Conservation (phyloP, 2,329 filamentous ascomycete species). For the Monosporascus sp. region DNA sequence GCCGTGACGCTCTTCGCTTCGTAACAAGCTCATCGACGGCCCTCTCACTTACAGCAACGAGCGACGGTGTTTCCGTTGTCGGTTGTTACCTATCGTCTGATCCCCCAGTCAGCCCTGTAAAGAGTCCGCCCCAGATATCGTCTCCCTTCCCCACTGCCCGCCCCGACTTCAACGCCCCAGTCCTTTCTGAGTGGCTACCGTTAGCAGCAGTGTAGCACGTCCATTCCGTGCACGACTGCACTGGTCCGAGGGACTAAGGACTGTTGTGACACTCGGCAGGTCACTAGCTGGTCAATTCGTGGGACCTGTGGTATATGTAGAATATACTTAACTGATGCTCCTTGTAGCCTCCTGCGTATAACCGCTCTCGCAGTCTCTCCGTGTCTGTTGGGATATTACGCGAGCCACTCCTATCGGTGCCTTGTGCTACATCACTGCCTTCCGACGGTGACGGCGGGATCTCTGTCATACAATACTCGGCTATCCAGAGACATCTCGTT, state of each 20-base stretch:
- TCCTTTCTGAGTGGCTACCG: slow-evolving; percentile 16
- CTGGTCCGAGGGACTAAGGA: slow-evolving; percentile 16
- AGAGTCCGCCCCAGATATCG: background rate
- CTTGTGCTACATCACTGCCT: slow-evolving; percentile 27
- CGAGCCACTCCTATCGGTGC: slow-evolving; percentile 22
- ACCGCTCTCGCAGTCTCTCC: slow-evolving; percentile 14
- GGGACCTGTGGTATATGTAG: slow-evolving; percentile 7
- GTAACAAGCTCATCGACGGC: background rate
- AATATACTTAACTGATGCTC: slow-evolving; percentile 8
- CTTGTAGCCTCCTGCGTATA: slow-evolving; percentile 12
- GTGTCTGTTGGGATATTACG: slow-evolving; percentile 18
- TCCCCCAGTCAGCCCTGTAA: background rate
- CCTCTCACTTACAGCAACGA: too few relatives aligned
- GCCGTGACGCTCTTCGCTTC: too few relatives aligned
- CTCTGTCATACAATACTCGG: slow-evolving; percentile 33
- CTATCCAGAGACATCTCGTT: slow-evolving; percentile 30
- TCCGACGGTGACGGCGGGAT: slow-evolving; percentile 32
- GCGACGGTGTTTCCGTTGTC: too few relatives aligned
- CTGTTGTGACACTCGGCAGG: slow-evolving; percentile 14
- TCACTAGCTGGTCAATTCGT: slow-evolving; percentile 12
- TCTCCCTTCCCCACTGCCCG: slow-evolving; percentile 1
- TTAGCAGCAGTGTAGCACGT: slow-evolving; percentile 14
- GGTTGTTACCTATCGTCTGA: background rate
- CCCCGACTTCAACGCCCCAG: slow-evolving; percentile 6
- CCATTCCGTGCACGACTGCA: slow-evolving; percentile 19